Base-by-base conservation (phyloP, 108 stramenopile genomes). In the Fistulifera pelliculosa region DNA sequence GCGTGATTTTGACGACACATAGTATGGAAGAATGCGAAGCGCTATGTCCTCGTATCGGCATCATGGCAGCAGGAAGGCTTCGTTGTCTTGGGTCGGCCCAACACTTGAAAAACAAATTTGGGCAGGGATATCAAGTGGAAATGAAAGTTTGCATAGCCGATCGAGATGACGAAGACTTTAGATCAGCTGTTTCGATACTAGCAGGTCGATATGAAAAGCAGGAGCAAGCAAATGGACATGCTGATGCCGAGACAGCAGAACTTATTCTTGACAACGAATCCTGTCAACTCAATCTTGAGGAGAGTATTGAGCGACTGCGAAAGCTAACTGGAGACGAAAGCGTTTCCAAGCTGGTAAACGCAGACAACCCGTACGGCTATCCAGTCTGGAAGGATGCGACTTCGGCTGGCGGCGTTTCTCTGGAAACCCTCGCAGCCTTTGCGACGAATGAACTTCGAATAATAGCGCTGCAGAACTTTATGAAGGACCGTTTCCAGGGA, bases 1-100 rank as follows among this genome's bases (percentile, higher is more conserved):
- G 79, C 41, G 85, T 91, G 0, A 85, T 91, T 48, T 62, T 91
- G 61, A 91, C 90, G n/a, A 91, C 90, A 26, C 90, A 91, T 54
- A 65, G 65, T 16, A 78, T 64, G 48, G 96, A 97, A 65, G 98
- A 99, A 70, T 95, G 95, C 49, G 96, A 99, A 45, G 87, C 95
- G 0, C 69, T 99, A 7, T 97, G 96, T 56, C 96, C 96, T 38
- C 75, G 96, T 23, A 95, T 99, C 40, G 95, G 81, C 22, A 97
- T 99, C 70, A 96, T 98, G 93, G 89, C 92, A 2, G 72, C 74
- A 19, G 98, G 98, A 13, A 75, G 58, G 14, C 74, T 99, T 8
- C 63, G 75, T 21, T 96, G 96, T 64, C 38, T 93, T 17, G 98
- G 98, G 21, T 83, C 81, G 42, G 90, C 90, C 0, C 81, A 92